Base-by-base conservation (phyloP, 139 green algal species). In the Ostreobium quekettii region DNA sequence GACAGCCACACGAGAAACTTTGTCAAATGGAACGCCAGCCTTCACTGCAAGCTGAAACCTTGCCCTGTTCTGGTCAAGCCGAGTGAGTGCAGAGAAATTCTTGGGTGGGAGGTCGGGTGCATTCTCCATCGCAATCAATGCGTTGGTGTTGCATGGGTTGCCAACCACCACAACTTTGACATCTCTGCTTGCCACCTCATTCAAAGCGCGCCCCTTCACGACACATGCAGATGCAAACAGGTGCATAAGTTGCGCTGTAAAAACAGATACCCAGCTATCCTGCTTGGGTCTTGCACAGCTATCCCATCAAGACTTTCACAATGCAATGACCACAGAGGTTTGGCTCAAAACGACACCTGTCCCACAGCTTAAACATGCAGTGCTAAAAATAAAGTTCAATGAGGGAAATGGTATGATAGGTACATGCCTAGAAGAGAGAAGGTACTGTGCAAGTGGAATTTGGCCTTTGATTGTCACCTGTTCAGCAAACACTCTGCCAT, bases 131-230 rank as follows among this genome's bases (percentile, higher is more conserved):
- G 75, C 81, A 62, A 96, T 95, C 24, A 96, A 72, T 1, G 89
- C 89, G 74, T 96, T 96, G 73, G 88, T 96, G 79, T 93, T 95
- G 87, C 89, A 96, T 53, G 89, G 89, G 78, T 96, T 96, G 49
- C 89, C 89, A 28, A 96, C 89, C 26, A 96, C 89, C 38, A 95
- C 38, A 57, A 95, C 82, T 77, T 95, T 95, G 79, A 81, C 86
- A 68, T 90, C 76, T 32, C 61, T 70, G 63, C 72, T 75, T 28
- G 89, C 89, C 1, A 89, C 81, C 71, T 86, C 81, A 72, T 95
- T 90, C 62, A 95, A 74, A 2, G 89, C 88, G 29, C 80, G 74
- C 39, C 87, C 89, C 80, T 95, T 85, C 6, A 62, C 1, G 1
- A 8, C 47, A 29, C 1, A 24, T 0, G 61, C 7, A n/a, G 61